These are phyloP conservation scores for Drechslerella dactyloides DNA, from an alignment of 2,329 filamentous ascomycete genomes.

Conservation along the genomic window DNA sequence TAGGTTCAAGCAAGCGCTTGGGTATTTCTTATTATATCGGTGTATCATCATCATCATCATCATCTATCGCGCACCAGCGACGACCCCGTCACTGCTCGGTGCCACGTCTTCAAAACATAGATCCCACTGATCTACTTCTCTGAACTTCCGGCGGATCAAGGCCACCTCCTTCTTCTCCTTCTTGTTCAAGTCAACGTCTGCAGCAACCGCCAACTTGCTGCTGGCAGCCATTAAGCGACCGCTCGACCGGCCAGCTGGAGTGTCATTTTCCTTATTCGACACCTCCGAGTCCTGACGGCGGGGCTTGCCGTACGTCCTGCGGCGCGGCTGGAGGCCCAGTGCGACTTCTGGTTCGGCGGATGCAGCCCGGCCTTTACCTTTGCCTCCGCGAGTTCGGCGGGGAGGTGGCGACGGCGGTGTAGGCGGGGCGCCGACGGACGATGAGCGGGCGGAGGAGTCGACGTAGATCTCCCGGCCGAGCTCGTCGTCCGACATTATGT, in stretches of 20 bases:
- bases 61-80: slow-evolving; percentile 25
- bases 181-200: slow-evolving; percentile 41
- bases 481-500: slow-evolving; percentile 44
- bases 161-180: slow-evolving; percentile 54
- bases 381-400: slow-evolving; percentile 14
- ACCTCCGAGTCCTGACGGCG: slow-evolving; percentile 44
- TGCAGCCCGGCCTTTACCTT: slow-evolving; percentile 31
- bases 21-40: neutral
- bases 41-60: neutral
- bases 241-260: slow-evolving; percentile 22
- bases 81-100: slow-evolving; percentile 37
- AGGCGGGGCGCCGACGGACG: slow-evolving; percentile 39
- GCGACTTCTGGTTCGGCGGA: slow-evolving; percentile 26
- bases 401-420: slow-evolving; percentile 33
- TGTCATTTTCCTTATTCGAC: slow-evolving; percentile 51
- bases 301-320: slow-evolving; percentile 37
- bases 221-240: slow-evolving; percentile 11
- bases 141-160: slow-evolving; percentile 39
- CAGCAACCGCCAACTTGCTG: slow-evolving; percentile 26
- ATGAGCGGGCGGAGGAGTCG: slow-evolving; percentile 41
- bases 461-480: slow-evolving; percentile 43
- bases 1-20: too few relatives aligned
- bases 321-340: slow-evolving; percentile 5
- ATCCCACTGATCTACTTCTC: slow-evolving; percentile 45
- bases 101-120: slow-evolving; percentile 55